Evolutionary conservation across 2,329 filamentous ascomycete species (phyloP), one percentile per base, ranked within the genome.

Genomic region (Fusarium staphyleae): DNA sequence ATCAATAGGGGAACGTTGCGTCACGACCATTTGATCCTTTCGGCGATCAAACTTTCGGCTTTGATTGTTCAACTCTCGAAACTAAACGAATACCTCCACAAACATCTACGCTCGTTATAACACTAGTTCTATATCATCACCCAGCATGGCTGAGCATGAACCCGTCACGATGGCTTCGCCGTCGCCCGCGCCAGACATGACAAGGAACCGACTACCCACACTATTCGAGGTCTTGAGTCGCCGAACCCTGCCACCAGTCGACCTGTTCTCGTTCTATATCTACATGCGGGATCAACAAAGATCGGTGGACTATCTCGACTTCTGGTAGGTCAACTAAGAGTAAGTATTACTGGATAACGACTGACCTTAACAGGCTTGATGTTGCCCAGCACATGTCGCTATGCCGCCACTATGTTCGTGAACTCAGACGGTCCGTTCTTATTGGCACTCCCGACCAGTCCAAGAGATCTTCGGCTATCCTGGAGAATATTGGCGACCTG

Each of bases 281-380:
- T 99, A 96, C 77, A 99, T 99, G 95, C 87, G 95, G 69, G 96
- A 99, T 74, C 93, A 97, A 76, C 95, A 99, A 75, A 87, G 93
- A 72, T 97, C 93, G 7, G 95, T 99, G 11, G 95, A 99, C 70
- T 99, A 99, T 69, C 80, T 99, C 34, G 95, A 99, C 72, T 99
- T 99, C 75, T 99, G 96, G 95, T 98, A 79, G 52, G 85, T 72
- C 13, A 9, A 50, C 40, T 28, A 37, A 14, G 18, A 28, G 35
- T 19, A 18, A 7, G 22, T 45, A 28, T n/a, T 3, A 11, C 24
- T 9, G 19, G 12, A 26, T 18, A 13, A 12, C 22, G 10, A 32
- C 65, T 69, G 22, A 69, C 65, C 34, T 35, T 5, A 11, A 14
- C 67, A 98, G 93, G 95, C 91, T 99, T 67, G 95, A 99, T 87